Evolutionary conservation across 495 filamentous ascomycete species (phyloP), one percentile per base, ranked within the genome.

Genomic region (Xylaria intraflava): DNA sequence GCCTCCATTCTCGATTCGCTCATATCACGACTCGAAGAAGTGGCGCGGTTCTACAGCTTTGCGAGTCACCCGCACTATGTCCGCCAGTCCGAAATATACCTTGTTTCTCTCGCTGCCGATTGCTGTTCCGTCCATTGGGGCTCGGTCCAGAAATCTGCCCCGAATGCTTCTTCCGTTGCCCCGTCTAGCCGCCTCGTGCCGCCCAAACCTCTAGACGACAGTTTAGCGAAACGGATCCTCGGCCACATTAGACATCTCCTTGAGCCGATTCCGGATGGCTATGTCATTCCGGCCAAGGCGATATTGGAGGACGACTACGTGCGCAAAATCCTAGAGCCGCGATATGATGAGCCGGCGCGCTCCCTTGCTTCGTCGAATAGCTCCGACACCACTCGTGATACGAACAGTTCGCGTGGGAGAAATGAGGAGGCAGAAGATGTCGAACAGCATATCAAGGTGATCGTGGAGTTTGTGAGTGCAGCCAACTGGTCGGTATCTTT

Each of bases 111-210:
- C 38, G 73, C 82, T 43, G 80, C 82, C 58, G 82, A 85, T 62
- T 85, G 82, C 62, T 83, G 80, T 59, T 71, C 73, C 38, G 76
- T 75, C 41, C 72, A 83, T 60, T 84, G 80, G 80, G 65, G 75
- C 31, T 62, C 69, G 29, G 52, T 75, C 23, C 65, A 72, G 40
- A 59, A 64, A 19, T 52, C 67, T 20, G 56, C 49, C 45, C 57
- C 55, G 20, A 53, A 64, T 60, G 62, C 44, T 6, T 55, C 59
- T 31, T 33, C 46, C 49, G 30, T 57, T 53, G 17, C 51, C 49
- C 40, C 62, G 41, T 23, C 33, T 10, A 44, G 41, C n/a, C 10
- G 35, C 22, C 35, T 36, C 11, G 45, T 56, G 39, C 30, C 44
- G 6, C 72, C 69, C 31, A 58, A 67, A 17, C 57, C 74, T 10